Percentiles rank a stretch among this genome's conserved stretches.
Evolutionary conservation across 2,329 filamentous ascomycete genomes (phyloP).

Genomic region (Colletotrichum echinochloae): DNA sequence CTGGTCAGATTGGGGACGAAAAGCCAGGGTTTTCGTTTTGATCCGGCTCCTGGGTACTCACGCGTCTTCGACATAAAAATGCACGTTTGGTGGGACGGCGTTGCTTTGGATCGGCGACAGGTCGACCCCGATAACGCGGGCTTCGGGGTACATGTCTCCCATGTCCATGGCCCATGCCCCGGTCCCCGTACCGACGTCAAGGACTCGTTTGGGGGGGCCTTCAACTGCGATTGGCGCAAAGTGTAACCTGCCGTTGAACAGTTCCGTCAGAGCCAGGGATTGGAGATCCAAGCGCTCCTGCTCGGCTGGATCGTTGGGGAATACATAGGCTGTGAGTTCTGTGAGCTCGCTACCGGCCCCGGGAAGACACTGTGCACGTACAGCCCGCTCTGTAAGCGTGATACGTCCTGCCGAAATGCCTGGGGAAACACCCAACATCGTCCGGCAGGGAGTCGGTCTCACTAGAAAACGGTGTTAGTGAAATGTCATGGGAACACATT

Average conservation of each 20-base stretch:
- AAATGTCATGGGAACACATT: neutral
- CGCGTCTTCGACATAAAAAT: constrained; percentile 78
- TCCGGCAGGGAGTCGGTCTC: constrained; percentile 55
- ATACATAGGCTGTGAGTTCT: constrained; percentile 54
- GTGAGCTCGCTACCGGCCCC: neutral
- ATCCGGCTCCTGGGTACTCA: constrained; percentile 44
- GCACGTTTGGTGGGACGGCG: constrained; percentile 77
- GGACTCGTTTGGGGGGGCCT: constrained; percentile 51
- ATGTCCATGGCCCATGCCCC: constrained; percentile 76
- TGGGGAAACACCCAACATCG: constrained; percentile 56
- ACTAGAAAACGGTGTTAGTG: constrained; percentile 21
- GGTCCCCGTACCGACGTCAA: constrained; percentile 60
- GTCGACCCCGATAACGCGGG: constrained; percentile 72
- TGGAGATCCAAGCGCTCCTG: constrained; percentile 57
- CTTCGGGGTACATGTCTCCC: constrained; percentile 69
- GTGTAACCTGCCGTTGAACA: constrained; percentile 55
- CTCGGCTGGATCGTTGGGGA: constrained; percentile 59
- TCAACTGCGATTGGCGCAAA: constrained; percentile 56
- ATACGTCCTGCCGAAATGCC: constrained; percentile 60
- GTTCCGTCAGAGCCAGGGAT: constrained; percentile 51
- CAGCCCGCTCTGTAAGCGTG: constrained; percentile 61
- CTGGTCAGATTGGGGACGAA: constrained; percentile 1
- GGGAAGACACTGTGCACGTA: constrained; percentile 46
- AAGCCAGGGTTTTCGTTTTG: constrained; percentile 16
- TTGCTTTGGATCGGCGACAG: constrained; percentile 75